Evolutionary conservation across 2,329 filamentous ascomycete species (phyloP), one percentile per base, ranked within the genome.

Genomic region (Neocucurbitaria cava): DNA sequence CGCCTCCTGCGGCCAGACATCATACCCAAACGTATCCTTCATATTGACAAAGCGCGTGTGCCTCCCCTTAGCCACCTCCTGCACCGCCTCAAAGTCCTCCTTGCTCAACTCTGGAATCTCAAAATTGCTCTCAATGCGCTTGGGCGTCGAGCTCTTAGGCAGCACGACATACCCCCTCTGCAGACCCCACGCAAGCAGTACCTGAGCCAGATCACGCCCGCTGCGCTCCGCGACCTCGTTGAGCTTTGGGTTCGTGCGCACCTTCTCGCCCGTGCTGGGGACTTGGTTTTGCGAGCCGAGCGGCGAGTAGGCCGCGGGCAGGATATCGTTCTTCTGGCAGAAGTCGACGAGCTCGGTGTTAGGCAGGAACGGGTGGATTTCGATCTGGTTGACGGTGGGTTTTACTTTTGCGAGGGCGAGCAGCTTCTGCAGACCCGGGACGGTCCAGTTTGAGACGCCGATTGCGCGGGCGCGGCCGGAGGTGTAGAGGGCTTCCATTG

Each of bases 111-210:
- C 76, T 26, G 87, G 86, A 58, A 84, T 82, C 69, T 86, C 79
- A 68, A 87, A 84, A 77, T 92, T 91, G 78, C 85, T 88, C 53
- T 72, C 66, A 40, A 78, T 77, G 23, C 76, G 66, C 61, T 66
- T 69, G 7, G 75, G 72, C 11, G 75, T 77, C 11, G 76, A 77
- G 63, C 75, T 78, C 70, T 78, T 78, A 17, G 76, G 76, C 49
- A 78, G 64, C 3, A 77, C 70, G 11, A 68, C 72, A 49, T 72
- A 76, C n/a, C 74, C 89, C 77, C 91, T 91, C 78, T 95, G 89
- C 75, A 96, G 75, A 60, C 89, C 90, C 85, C 92, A 96, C 51
- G 92, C 84, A 46, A 96, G 78, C 70, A 96, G 74, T n/a, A 96
- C 80, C 80, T 96, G 92, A 1, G 90, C 89, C 55, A 90, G 87